Percentiles rank a stretch among this genome's conserved stretches.
Evolutionary conservation across 2,329 filamentous ascomycete species (phyloP).

Genomic region (Ceratocystis albifundus): DNA sequence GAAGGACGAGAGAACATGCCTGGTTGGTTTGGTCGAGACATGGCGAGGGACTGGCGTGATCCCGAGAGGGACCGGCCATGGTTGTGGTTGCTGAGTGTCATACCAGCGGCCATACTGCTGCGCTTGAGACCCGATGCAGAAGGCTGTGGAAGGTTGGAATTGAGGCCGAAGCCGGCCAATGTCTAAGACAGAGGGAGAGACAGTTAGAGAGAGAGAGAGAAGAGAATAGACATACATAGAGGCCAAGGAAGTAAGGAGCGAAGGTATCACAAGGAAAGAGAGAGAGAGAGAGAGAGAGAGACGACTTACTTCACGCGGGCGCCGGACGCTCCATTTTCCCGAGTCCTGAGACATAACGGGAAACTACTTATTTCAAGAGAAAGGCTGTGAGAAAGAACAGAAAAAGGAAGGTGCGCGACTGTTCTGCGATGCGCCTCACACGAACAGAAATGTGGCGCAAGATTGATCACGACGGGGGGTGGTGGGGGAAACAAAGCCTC

Average conservation of each 20-base stretch:
- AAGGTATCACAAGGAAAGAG: not conserved
- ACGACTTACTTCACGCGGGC: constrained; percentile 68
- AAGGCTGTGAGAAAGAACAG: not conserved
- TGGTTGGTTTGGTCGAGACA: constrained; percentile 72
- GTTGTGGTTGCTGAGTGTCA: constrained; percentile 50
- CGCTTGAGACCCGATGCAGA: constrained; percentile 84
- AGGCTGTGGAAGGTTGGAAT: constrained; percentile 78
- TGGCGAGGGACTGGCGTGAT: constrained; percentile 73
- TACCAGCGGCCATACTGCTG: constrained; percentile 62
- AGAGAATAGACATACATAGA: not conserved
- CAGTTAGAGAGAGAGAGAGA: constrained; percentile 2
- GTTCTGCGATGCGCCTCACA: constrained; percentile 2
- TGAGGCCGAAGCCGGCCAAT: constrained; percentile 70
- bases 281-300: too few species aligned
- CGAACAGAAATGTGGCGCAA: constrained; percentile 6
- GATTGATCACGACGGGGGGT: not conserved
- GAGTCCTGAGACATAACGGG: constrained; percentile 69
- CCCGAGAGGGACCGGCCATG: constrained; percentile 68
- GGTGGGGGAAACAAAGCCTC: not conserved
- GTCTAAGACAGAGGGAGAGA: constrained; percentile 44
- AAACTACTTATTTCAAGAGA: not conserved
- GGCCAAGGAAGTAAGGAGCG: not conserved
- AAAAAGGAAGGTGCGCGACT: not conserved
- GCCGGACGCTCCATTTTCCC: constrained; percentile 81
- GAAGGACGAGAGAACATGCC: constrained; percentile 68